Evolutionary conservation across 257 asterid species (phyloP), one percentile per base, ranked within the genome.

Genomic region (Ballota nigra): DNA sequence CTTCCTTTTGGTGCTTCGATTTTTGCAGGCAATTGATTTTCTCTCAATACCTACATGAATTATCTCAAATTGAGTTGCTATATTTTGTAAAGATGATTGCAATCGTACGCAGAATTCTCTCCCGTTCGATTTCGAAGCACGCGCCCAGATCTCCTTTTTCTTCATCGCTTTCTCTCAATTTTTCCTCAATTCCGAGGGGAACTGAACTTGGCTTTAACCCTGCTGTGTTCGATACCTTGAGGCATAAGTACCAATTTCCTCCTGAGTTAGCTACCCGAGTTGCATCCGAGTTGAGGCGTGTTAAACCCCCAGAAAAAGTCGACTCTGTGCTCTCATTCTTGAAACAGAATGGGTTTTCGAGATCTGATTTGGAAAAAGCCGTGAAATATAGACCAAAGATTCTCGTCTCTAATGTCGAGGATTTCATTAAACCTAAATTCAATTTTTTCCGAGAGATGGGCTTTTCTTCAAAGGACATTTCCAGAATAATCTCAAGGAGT

Each of bases 41-140:
- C 31, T 20, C 9, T 53, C 29, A 9, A 20, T 5, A 53, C 10
- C 15, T 3, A 26, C 18, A 49, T 43, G 28, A 53, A 7, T 53
- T 8, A 53, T 53, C 52, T 9, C 23, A 20, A 28, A 8, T 28
- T 31, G 3, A 13, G 20, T 2, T 59, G 18, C 7, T n/a, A 5
- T 13, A 52, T 66, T 12, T 1, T 28, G 3, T 28, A 4, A 68
- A 51, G 11, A 75, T 82, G 80, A 60, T 22, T 40, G 68, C 64
- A 51, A 78, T 24, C 13, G 8, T 67, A 8, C 47, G 70, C 41
- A 24, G 36, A 61, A 34, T 29, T 61, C 22, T 60, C 29, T n/a
- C 19, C 18, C 11, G 23, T 18, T 60, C 29, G 24, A 45, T 71
- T 8, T 13, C 8, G 51, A 47, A 11, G 36, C 75, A 34, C 6